Evolutionary conservation across 1,284 basidiomycete species (phyloP), one percentile per base, ranked within the genome.

Genomic region (Lignosus rhinocerotis): DNA sequence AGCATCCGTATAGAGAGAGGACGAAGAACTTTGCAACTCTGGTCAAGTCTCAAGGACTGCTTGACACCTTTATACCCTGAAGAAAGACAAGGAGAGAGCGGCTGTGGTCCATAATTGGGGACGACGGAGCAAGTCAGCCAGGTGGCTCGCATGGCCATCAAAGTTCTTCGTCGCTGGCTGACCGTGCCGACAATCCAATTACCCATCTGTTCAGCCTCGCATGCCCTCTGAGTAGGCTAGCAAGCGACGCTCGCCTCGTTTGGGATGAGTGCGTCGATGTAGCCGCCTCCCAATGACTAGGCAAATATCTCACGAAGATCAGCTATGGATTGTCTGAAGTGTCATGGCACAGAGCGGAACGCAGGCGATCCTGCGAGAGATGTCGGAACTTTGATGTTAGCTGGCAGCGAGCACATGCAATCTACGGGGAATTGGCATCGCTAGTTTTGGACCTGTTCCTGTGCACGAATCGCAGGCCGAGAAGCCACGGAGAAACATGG

Each of bases 41-140:
- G 54, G 34, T 49, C 44, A 33, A 54, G 25, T 25, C 42, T 30
- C 33, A 11, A 25, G 19, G 17, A 8, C 30, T 54, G 48, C 41
- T 19, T 17, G 21, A n/a, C 19, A 25, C 53, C 57, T 51, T 64
- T 61, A 63, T 64, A 61, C 47, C 52, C 47, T 21, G 19, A 47
- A 30, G 50, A 46, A 52, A 30, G 56, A 32, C 32, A 38, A 38
- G 49, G 46, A 43, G 33, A 50, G 25, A 16, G 25, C 14, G 51
- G 52, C 44, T 45, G 50, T 36, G 33, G 19, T 42, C 56, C 56
- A 56, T 56, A 52, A 58, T 56, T 49, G 59, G 57, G 41, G 52
- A 46, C 51, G 43, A 45, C 45, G 62, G 59, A 61, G 59, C 57
- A 48, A 53, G 44, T 45, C 55, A 52, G 12, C 33, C 44, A 52